These are phyloP conservation scores for Dryadomyces quercus-mongolicae DNA, from an alignment of 2,329 filamentous ascomycete genomes.

Conservation along the genomic window DNA sequence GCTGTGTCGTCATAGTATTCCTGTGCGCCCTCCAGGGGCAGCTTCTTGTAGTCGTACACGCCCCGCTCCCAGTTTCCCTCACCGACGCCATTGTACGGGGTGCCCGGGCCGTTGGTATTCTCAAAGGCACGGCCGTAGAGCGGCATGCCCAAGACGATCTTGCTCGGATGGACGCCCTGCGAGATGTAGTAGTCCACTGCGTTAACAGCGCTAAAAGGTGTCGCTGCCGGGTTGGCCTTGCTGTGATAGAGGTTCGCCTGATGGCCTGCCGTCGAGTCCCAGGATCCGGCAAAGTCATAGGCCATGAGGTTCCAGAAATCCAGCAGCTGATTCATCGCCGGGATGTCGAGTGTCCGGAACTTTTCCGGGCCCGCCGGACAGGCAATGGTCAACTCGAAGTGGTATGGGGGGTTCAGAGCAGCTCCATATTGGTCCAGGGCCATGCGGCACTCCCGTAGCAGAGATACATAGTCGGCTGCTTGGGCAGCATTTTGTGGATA, in stretches of 20 bases:
- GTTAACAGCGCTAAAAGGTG: constrained; percentile 64
- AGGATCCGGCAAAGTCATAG: constrained; percentile 78
- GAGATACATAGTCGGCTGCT: constrained; percentile 45
- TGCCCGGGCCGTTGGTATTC: constrained; percentile 63
- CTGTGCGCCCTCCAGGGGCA: constrained; percentile 56
- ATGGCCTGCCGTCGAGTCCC: constrained; percentile 62
- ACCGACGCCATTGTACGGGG: constrained; percentile 58
- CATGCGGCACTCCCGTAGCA: constrained; percentile 42
- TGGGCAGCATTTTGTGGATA: constrained; percentile 45
- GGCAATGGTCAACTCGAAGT: constrained; percentile 54
- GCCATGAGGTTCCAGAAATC: constrained; percentile 80
- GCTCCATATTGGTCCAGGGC: constrained; percentile 46
- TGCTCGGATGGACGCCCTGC: constrained; percentile 51
- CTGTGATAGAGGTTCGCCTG: constrained; percentile 62
- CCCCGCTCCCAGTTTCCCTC: constrained; percentile 75
- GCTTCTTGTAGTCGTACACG: constrained; percentile 77
- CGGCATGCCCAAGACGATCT: constrained; percentile 85
- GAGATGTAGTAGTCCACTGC: constrained; percentile 61
- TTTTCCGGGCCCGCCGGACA: constrained; percentile 51
- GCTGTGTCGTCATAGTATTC: constrained; percentile 52
- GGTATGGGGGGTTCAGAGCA: constrained; percentile 28
- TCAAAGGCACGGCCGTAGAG: constrained; percentile 81
- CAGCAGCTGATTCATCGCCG: constrained; percentile 50
- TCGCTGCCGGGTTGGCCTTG: constrained; percentile 43
- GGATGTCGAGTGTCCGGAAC: constrained; percentile 49